Evolutionary conservation across 306 rosid genomes (phyloP).

Genomic region (Cyamopsis tetragonoloba): DNA sequence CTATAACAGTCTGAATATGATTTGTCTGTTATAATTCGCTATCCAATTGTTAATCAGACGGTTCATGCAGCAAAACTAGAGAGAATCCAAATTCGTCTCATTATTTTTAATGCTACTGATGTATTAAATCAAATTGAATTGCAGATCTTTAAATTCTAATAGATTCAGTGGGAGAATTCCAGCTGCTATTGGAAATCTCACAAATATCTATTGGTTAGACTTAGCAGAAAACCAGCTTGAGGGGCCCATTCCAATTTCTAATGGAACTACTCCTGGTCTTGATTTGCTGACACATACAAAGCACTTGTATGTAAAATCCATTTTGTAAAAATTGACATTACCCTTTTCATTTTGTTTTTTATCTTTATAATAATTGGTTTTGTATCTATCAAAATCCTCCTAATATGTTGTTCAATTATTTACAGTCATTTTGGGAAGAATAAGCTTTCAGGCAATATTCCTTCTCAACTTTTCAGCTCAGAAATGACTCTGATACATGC

Average conservation of each 20-base stretch:
- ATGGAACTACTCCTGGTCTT: constrained; percentile 44
- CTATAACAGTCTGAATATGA: no score
- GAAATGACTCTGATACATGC: constrained; percentile 51
- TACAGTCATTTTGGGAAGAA: constrained; percentile 64
- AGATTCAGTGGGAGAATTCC: constrained; percentile 39
- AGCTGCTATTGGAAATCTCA: constrained; percentile 44
- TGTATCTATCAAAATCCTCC: background rate
- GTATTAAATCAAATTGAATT: constrained; percentile 14
- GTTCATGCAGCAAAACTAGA: background rate
- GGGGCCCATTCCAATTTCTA: constrained; percentile 47
- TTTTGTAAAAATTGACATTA: background rate
- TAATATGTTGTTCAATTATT: constrained; percentile 20
- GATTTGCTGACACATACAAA: constrained; percentile 35
- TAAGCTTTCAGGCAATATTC: constrained; percentile 49
- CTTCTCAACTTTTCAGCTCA: constrained; percentile 50
- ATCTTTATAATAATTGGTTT: background rate
- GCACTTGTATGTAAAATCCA: constrained; percentile 45
- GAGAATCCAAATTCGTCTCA: no score
- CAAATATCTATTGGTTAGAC: constrained; percentile 40
- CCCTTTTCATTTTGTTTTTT: background rate
- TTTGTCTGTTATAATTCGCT: no score
- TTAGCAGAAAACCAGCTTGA: constrained; percentile 38
- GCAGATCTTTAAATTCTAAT: constrained; percentile 48
- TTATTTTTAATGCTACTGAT: background rate
- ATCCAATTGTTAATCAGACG: no score